Percentiles rank a stretch among this genome's conserved stretches.
These are phyloP conservation scores for Lecanicillium sp. DNA, from an alignment of 2,329 filamentous ascomycete species.

Conservation along the genomic window DNA sequence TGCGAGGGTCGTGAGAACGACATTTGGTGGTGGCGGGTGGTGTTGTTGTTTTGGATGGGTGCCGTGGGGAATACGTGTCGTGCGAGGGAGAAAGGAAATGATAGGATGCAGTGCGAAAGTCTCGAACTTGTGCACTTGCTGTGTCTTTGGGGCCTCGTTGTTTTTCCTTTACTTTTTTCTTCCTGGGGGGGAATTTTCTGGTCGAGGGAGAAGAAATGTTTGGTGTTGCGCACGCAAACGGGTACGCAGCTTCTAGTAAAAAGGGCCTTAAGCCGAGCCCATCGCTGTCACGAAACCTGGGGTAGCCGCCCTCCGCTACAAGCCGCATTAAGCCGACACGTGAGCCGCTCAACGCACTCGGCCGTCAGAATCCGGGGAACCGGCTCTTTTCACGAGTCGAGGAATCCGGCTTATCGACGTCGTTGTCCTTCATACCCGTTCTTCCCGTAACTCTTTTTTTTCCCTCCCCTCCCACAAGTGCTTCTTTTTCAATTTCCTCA, in stretches of 20 bases:
- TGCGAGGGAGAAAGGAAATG: too few relatives aligned
- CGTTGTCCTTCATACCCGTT: neutral
- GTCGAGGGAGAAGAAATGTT: neutral
- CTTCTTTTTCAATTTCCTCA: neutral
- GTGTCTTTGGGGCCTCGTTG: too few relatives aligned
- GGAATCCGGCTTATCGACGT: neutral
- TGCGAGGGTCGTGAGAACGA: constrained; percentile 41
- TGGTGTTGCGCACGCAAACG: constrained; percentile 4
- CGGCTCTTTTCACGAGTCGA: neutral
- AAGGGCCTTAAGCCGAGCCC: constrained; percentile 14
- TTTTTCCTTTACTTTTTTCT: neutral
- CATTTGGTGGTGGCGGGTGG: constrained; percentile 30
- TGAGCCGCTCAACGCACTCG: constrained; percentile 2
- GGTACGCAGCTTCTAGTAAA: constrained; percentile 3
- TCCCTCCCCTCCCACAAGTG: constrained; percentile 6
- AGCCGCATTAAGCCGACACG: constrained; percentile 38
- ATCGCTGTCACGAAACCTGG: constrained; percentile 13
- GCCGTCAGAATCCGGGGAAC: constrained; percentile 9
- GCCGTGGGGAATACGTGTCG: too few relatives aligned
- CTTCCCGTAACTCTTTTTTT: neutral
- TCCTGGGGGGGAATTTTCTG: neutral
- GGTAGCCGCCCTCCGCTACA: constrained; percentile 28
- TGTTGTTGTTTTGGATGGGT: too few relatives aligned
- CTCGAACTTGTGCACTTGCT: neutral
- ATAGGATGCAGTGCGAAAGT: too few relatives aligned